Evolutionary conservation across 169 alveolate species (phyloP), one percentile per base, ranked within the genome.

Genomic region (Plasmodium gaboni): DNA sequence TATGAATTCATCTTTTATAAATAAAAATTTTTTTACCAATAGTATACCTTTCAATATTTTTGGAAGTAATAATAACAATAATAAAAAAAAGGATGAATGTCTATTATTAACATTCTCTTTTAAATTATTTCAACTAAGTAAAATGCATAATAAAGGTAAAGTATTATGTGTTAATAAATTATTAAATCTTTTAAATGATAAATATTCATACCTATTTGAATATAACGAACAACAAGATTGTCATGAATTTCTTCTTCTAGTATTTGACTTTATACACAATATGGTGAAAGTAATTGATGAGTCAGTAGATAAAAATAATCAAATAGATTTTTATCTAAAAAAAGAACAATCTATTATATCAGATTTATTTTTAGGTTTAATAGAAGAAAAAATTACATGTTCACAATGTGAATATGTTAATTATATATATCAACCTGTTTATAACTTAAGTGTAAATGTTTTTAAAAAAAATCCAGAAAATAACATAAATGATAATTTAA

Each of bases 211-310:
- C 59, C 44, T 76, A 65, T 76, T 76, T 64, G 89, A 76, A 76
- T 76, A 65, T 64, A 61, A 76, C 51, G 89, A 76, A 64, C 89
- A 76, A 28, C 89, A 76, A 64, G 89, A 76, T 76, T 76, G 89
- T 55, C 89, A 76, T 76, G 89, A 76, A 26, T 76, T 76, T 65
- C 89, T 76, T 76, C 61, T 76, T 7, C 59, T 76, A 24, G 22
- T 76, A 15, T 76, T 76, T 64, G 89, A 76, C 17, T 76, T 63
- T 64, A 76, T 76, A 63, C 89, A 76, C 44, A 76, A 76, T 63
- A 76, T 76, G 89, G 65, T 57, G 73, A 76, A 76, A 68, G 68
- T 76, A 42, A 59, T 76, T 76, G 89, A 76, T 32, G 89, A 76
- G 28, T 12, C n/a, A 7, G 76, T 76, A 1, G 89, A 76, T 28